Conservation (phyloP, 345 rosid species). For the Raphanus raphanistrum region DNA sequence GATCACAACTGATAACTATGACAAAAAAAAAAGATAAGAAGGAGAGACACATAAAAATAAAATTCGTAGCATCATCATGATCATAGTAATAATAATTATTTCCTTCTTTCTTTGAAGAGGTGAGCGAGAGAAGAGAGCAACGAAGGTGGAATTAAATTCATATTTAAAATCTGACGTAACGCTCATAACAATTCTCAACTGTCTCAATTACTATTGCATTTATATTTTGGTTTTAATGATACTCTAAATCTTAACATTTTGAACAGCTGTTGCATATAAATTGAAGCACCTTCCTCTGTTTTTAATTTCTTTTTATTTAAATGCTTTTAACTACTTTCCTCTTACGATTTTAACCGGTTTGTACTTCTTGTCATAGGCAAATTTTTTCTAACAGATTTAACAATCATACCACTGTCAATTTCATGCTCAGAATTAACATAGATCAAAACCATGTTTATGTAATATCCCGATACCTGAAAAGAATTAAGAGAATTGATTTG, state of each 20-base stretch:
- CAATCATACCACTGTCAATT: neutral
- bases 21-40: neutral
- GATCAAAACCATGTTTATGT: no score
- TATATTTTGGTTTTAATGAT: slow-evolving; percentile 75
- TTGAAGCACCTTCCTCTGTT: slow-evolving; percentile 34
- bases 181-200: slow-evolving; percentile 84
- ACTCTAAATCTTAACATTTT: slow-evolving; percentile 54
- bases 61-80: slow-evolving; percentile 37
- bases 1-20: no score
- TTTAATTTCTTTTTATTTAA: slow-evolving; percentile 40
- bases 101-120: slow-evolving; percentile 27
- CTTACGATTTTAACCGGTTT: slow-evolving; percentile 33
- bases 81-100: slow-evolving; percentile 32
- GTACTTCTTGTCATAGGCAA: slow-evolving; percentile 21
- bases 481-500: no score
- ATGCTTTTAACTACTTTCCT: slow-evolving; percentile 71
- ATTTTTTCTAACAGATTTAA: neutral
- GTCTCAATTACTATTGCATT: slow-evolving; percentile 96
- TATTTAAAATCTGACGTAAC: slow-evolving; percentile 85
- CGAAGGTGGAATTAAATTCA: slow-evolving; percentile 63
- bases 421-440: neutral
- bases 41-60: neutral
- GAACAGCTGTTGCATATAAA: slow-evolving; percentile 37
- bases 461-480: no score
- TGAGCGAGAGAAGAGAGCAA: slow-evolving; percentile 33